Evolutionary conservation across 129 eudicot species (phyloP).

Genomic region (Flaveria brownii): DNA sequence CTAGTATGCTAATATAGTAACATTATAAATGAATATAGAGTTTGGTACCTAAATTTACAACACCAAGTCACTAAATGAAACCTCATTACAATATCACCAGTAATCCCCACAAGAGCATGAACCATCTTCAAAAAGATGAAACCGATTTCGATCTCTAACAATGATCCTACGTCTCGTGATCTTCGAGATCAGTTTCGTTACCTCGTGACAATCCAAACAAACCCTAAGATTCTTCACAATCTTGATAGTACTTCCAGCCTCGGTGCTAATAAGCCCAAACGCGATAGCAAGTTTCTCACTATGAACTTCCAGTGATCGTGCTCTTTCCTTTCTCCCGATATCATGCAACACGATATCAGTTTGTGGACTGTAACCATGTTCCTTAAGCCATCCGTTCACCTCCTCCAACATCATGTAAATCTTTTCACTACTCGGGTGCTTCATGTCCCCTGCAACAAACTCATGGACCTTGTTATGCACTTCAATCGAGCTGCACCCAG

Average conservation of each 20-base stretch:
- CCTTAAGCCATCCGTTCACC: constrained; percentile 49
- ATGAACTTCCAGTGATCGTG: constrained; percentile 60
- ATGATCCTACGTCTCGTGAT: constrained; percentile 57
- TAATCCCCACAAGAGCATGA: constrained; percentile 82
- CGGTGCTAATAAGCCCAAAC: constrained; percentile 69
- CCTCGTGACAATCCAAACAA: constrained; percentile 74
- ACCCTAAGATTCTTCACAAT: constrained; percentile 76
- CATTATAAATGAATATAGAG: too few relatives aligned
- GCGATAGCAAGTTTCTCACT: constrained; percentile 84
- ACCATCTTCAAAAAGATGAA: constrained; percentile 74
- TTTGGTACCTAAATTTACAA: not conserved
- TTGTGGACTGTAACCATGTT: constrained; percentile 52
- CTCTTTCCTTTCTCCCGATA: constrained; percentile 50
- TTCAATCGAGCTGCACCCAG: constrained; percentile 88
- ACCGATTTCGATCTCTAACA: constrained; percentile 80
- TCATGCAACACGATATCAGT: constrained; percentile 56
- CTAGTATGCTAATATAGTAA: too few relatives aligned
- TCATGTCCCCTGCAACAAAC: constrained; percentile 74
- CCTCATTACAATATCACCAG: constrained; percentile 46
- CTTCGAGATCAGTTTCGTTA: constrained; percentile 60
- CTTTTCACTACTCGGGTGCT: constrained; percentile 56
- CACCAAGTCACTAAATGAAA: not conserved
- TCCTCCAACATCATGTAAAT: constrained; percentile 69
- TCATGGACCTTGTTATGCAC: constrained; percentile 70
- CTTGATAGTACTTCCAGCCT: constrained; percentile 50